Base-by-base conservation (phyloP, 495 filamentous ascomycete species). In the Parachaetomium inaequale region DNA sequence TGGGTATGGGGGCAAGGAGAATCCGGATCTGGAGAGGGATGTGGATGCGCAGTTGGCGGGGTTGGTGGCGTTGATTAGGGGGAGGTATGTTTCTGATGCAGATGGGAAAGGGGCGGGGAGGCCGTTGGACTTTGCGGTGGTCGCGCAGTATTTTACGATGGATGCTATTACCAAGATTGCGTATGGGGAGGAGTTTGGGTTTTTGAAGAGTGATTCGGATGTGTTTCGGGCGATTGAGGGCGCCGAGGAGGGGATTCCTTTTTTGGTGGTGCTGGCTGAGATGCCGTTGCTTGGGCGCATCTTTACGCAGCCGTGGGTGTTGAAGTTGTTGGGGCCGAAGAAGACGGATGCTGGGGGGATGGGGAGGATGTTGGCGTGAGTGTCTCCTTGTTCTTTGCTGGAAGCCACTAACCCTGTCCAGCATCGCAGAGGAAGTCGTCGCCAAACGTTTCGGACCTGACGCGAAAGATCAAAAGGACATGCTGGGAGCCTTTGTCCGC, bases 301-400 rank as follows among this genome's bases (percentile, higher is more conserved):
- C 6, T 66, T 76, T 10, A 54, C 66, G 31, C 65, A 63, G 21
- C 79, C 75, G 62, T 34, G 85, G 58, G 80, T 85, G 14, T 58
- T 74, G 47, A 81, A 78, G 46, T 78, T 81, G 59, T 72, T 86
- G 15, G 81, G 87, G 10, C 85, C 85, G 0, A 84, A 76, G 47
- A 78, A 79, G 3, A 79, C 79, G 11, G 82, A 87, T 55, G 65
- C 81, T 63, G 74, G 68, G 40, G 81, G 67, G 3, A 59, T 67
- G 62, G 68, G 70, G 36, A 75, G 49, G 75, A 78, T 79, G 57
- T 75, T 71, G 66, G 46, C 23, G 46, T 49, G 46, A 49, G 46
- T 21, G 1, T 25, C 7, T 8, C 23, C 4, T 45, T 49, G 21
- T 49, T 28, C 23, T 28, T 14, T 28, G 6, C 10, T 2, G 2